phyloP scores from a whole-genome alignment of 805 yeast species.

The Candida qinlingensis region DNA sequence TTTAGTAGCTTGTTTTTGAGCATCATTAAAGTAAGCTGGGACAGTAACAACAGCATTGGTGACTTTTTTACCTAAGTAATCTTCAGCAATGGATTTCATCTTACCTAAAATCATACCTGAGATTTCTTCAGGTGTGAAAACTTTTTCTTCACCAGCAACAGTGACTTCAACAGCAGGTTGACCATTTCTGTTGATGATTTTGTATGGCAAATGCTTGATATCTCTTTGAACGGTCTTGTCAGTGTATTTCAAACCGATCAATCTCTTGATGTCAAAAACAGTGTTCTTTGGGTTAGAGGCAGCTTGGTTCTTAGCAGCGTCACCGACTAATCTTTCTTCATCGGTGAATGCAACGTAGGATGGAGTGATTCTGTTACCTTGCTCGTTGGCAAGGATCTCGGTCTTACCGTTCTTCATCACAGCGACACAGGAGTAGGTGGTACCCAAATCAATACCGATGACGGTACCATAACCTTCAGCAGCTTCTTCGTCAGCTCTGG shows the following conservation, averaged over 20 bases:
- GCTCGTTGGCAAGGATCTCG: conserved; percentile 91
- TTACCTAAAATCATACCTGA: conserved; percentile 88
- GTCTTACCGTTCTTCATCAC: conserved; percentile 80
- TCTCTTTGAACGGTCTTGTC: conserved; percentile 80
- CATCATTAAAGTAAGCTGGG: conserved; percentile 91
- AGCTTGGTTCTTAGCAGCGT: conserved; percentile 95
- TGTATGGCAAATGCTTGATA: conserved; percentile 77
- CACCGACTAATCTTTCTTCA: conserved; percentile 90
- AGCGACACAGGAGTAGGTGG: conserved; percentile 96
- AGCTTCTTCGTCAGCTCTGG: conserved; percentile 26
- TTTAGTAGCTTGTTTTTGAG: conserved; percentile 91
- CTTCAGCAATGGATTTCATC: conserved; percentile 92
- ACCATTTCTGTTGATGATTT: conserved; percentile 61
- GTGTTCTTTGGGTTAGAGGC: conserved; percentile 85
- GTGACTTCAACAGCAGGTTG: conserved; percentile 81
- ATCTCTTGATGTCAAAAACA: conserved; percentile 84
- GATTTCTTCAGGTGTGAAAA: conserved; percentile 88
- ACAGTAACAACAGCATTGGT: conserved; percentile 90
- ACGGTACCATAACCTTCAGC: conserved; percentile 56
- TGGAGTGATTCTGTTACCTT: conserved; percentile 96
- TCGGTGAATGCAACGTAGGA: conserved; percentile 91
- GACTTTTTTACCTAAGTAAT: conserved; percentile 76
- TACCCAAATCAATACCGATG: conserved; percentile 95
- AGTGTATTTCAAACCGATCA: conserved; percentile 76
- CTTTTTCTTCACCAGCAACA: conserved; percentile 66